Percentiles rank a stretch among this genome's conserved stretches.
phyloP scores from a whole-genome alignment of 148 eudicot genomes.

The Tetragonia tetragonoides region DNA sequence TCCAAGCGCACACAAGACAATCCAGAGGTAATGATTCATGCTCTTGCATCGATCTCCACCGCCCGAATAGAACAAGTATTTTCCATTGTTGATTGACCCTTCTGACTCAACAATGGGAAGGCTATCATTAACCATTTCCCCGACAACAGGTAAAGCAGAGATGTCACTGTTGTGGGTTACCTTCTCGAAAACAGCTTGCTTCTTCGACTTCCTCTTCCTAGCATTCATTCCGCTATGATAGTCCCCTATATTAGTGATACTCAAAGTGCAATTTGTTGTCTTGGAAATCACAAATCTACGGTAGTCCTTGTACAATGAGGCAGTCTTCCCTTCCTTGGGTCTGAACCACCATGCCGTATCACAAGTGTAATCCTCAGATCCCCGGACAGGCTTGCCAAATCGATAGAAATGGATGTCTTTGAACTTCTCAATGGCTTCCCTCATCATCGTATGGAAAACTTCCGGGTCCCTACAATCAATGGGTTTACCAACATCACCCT shows the following conservation, averaged over 20 bases:
- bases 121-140: slow-evolving; percentile 79
- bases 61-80: slow-evolving; percentile 70
- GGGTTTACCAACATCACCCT: slow-evolving; percentile 55
- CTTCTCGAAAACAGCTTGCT: slow-evolving; percentile 56
- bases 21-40: slow-evolving; percentile 92
- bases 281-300: slow-evolving; percentile 59
- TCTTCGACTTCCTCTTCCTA: slow-evolving; percentile 68
- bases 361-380: slow-evolving; percentile 61
- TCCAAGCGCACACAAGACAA: slow-evolving; percentile 89
- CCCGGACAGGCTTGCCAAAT: slow-evolving; percentile 81
- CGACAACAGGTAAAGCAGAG: slow-evolving; percentile 55
- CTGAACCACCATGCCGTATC: slow-evolving; percentile 99
- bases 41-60: slow-evolving; percentile 93
- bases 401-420: slow-evolving; percentile 80
- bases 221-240: slow-evolving; percentile 90
- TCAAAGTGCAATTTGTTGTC: slow-evolving; percentile 66
- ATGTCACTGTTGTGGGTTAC: slow-evolving; percentile 22
- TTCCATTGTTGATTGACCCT: slow-evolving; percentile 53
- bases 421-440: slow-evolving; percentile 78
- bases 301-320: slow-evolving; percentile 77
- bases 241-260: slow-evolving; percentile 68
- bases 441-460: slow-evolving; percentile 86
- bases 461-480: slow-evolving; percentile 82
- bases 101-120: too few relatives aligned
- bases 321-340: slow-evolving; percentile 82